Base-by-base conservation (phyloP, 768 basidiomycete species). In the Amanita phalloides region DNA sequence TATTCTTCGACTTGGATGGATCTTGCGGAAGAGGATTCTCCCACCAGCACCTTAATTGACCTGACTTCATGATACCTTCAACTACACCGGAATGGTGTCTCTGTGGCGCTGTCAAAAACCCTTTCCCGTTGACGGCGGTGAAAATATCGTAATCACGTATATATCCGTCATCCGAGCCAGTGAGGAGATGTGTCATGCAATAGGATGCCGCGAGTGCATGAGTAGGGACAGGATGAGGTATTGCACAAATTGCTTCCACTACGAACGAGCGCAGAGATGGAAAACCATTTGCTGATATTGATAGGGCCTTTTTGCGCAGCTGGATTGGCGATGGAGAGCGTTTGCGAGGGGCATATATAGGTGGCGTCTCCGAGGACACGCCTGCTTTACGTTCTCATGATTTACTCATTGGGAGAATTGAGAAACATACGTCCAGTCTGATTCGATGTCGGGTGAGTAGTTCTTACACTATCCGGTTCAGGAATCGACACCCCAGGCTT, bases 81-180 rank as follows among this genome's bases (percentile, higher is more conserved):
- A 94, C 91, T 23, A 96, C 82, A 49, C 88, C 87, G 43, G 89
- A 89, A 56, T 93, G 88, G 54, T 87, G 84, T 52, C 90, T 73
- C 63, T 94, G 92, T 42, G 90, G 90, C 14, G 90, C 87, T 21
- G 86, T 92, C 56, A 96, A 74, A 59, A 90, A 84, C 33, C 79
- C 79, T 62, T 89, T 88, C 51, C 92, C 83, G 63, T 97, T 97
- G 37, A 91, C 84, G 36, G 88, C 82, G 37, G 85, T 64, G 66
- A 90, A 96, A 45, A 95, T 79, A 64, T 97, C 91, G 68, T 94
- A 97, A 69, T 90, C 79, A 35, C 93, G 81, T 41, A 97, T 86
- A 58, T 90, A 93, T 7, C 93, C 94, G 63, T 97, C 93, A 57
- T 95, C 87, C 10, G 88, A 90, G 33, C 93, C 93, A 11, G 94